A percentile compares a stretch with the other conserved stretches of the same genome.
Conservation (phyloP, 371 early-diverging fungal genomes). For the Rhizopus arrhizus region DNA sequence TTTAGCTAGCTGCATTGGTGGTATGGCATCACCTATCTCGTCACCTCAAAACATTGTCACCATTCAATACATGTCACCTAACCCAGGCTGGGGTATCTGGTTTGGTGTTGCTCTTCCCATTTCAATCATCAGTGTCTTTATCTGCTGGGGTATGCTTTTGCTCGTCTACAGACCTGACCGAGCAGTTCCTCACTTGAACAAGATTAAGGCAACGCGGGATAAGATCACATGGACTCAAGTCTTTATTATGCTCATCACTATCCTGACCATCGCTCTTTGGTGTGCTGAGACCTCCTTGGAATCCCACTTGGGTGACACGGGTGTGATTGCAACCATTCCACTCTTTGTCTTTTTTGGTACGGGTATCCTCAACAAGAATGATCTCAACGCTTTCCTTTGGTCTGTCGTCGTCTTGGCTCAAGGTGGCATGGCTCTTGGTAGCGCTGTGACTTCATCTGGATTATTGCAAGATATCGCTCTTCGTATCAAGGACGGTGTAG, state of each 20-base stretch:
- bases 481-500: conserved; percentile 65
- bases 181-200: conserved; percentile 51
- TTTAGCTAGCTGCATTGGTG: conserved; percentile 92
- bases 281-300: conserved; percentile 79
- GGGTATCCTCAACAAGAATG: conserved; percentile 90
- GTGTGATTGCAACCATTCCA: conserved; percentile 91
- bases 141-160: conserved; percentile 84
- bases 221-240: conserved; percentile 59
- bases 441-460: conserved; percentile 87
- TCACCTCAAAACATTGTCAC: conserved; percentile 95
- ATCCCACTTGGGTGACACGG: conserved; percentile 85
- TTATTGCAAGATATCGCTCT: conserved; percentile 78
- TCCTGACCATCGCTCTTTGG: conserved; percentile 84
- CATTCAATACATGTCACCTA: conserved; percentile 81
- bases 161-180: conserved; percentile 64
- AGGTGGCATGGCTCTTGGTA: conserved; percentile 92
- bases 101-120: conserved; percentile 78
- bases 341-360: conserved; percentile 88
- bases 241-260: conserved; percentile 60
- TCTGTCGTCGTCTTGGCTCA: conserved; percentile 94
- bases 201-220: conserved; percentile 53
- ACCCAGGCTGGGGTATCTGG: conserved; percentile 88
- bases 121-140: conserved; percentile 69
- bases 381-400: conserved; percentile 91
- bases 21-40: conserved; percentile 96